Evolutionary conservation across 306 rosid species (phyloP).

Genomic region (Coriaria nepalensis): DNA sequence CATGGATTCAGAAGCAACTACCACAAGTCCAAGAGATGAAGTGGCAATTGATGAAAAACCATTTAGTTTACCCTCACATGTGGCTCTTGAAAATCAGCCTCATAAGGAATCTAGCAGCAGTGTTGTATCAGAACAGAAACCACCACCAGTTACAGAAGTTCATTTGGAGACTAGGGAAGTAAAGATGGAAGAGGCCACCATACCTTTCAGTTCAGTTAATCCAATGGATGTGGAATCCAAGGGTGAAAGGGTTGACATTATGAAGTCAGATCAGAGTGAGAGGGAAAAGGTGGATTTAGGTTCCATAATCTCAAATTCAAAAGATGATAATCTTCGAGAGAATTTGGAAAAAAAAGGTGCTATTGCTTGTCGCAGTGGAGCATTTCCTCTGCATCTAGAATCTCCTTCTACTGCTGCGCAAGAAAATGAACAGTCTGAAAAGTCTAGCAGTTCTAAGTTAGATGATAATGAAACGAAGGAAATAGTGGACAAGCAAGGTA

Average conservation of each 20-base stretch:
- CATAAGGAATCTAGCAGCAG: conserved; percentile 12
- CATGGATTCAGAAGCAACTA: conserved; percentile 25
- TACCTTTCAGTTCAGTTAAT: conserved; percentile 18
- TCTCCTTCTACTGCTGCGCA: conserved; percentile 5
- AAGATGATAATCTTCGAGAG: conserved; percentile 9
- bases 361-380: conserved; percentile 6
- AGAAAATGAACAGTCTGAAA: conserved; percentile 21
- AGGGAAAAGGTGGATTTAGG: conserved; percentile 12
- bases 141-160: conserved; percentile 10
- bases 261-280: conserved; percentile 13
- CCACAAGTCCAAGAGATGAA: conserved; percentile 25
- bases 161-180: conserved; percentile 12
- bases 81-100: conserved; percentile 21
- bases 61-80: conserved; percentile 31
- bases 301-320: conserved; percentile 1
- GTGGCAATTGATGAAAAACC: conserved; percentile 32
- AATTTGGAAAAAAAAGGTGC: conserved; percentile 15
- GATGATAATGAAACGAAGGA: conserved; percentile 23
- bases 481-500: conserved; percentile 38
- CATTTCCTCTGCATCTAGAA: conserved; percentile 5
- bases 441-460: conserved; percentile 8
- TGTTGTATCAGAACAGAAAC: conserved; percentile 12
- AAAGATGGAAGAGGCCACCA: conserved; percentile 15
- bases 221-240: conserved; percentile 8
- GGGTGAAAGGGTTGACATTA: conserved; percentile 20